These are phyloP conservation scores for Cinchona pubescens DNA, from an alignment of 257 asterid genomes.

Conservation along the genomic window DNA sequence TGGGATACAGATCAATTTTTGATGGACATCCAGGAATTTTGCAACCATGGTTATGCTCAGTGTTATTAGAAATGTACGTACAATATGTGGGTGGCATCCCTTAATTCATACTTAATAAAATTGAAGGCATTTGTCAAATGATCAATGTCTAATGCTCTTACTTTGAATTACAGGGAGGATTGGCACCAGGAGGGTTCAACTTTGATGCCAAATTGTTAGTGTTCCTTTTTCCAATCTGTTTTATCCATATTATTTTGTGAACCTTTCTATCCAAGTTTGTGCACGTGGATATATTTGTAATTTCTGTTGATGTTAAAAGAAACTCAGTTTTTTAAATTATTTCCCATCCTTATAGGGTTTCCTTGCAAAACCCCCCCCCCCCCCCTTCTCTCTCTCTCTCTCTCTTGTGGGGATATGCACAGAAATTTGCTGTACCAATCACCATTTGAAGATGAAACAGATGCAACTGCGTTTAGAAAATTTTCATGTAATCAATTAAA, in stretches of 20 bases:
- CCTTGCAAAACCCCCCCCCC: neutral
- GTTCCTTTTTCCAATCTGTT: slow-evolving; percentile 21
- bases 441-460: neutral
- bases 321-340: neutral
- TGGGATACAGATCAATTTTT: slow-evolving; percentile 99
- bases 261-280: neutral
- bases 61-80: slow-evolving; percentile 71
- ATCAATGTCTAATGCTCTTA: slow-evolving; percentile 7
- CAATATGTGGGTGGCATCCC: neutral
- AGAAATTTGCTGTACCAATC: neutral
- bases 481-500: neutral
- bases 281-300: neutral
- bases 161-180: slow-evolving; percentile 60
- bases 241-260: neutral
- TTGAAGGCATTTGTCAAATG: neutral
- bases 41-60: slow-evolving; percentile 87
- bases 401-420: neutral
- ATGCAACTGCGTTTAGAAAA: neutral
- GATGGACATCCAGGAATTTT: slow-evolving; percentile 92
- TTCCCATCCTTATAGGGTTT: neutral
- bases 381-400: neutral
- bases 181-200: slow-evolving; percentile 98
- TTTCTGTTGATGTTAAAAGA: neutral
- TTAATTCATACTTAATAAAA: neutral
- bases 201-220: slow-evolving; percentile 92